Evolutionary conservation across 164 flowering plant species (phyloP).

Genomic region (Houttuynia cordata): DNA sequence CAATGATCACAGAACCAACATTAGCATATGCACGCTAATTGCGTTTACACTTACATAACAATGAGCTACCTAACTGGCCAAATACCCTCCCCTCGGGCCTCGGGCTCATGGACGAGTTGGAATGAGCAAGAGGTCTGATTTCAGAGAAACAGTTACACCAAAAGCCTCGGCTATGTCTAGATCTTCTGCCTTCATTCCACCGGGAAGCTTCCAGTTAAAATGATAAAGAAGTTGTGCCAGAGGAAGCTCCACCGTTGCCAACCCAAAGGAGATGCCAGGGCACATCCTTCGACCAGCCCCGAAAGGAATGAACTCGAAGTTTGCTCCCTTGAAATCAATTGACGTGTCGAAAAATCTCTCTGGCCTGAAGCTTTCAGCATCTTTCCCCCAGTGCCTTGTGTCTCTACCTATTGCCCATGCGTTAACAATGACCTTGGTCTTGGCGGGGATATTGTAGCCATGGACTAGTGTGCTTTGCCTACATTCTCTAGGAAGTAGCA

Average conservation of each 20-base stretch:
- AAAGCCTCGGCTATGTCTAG: conserved; percentile 8
- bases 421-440: conserved; percentile 24
- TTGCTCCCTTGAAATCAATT: conserved; percentile 15
- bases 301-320: conserved; percentile 23
- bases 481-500: conserved; percentile 26
- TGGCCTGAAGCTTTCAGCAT: conserved; percentile 23
- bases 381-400: conserved; percentile 20
- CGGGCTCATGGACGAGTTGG: neutral
- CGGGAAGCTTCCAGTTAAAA: conserved; percentile 8
- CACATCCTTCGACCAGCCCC: conserved; percentile 13
- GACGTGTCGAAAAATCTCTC: conserved; percentile 21
- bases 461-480: conserved; percentile 8
- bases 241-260: conserved; percentile 4
- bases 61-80: neutral
- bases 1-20: no score
- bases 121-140: conserved; percentile 1
- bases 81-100: neutral
- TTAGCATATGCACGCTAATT: no score
- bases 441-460: conserved; percentile 20
- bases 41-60: no score
- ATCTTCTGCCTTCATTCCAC: conserved; percentile 2
- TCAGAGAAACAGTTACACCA: conserved; percentile 1
- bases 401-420: conserved; percentile 21
- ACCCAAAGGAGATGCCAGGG: conserved; percentile 18
- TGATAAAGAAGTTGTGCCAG: conserved; percentile 2